Conservation (phyloP, 441 rosid species). For the Brassica balearica region DNA sequence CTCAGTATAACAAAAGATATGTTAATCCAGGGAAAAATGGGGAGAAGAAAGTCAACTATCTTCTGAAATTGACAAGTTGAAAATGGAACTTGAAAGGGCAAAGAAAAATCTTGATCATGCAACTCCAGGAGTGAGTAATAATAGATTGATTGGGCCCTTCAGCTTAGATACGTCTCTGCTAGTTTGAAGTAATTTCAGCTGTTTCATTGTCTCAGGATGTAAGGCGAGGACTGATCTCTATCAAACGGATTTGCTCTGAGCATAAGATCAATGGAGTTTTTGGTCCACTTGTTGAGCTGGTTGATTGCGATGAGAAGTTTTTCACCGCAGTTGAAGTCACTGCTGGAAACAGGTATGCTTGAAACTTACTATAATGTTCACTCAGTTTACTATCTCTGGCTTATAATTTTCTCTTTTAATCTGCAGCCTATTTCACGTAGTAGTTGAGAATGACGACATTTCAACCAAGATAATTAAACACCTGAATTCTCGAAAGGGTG, state of each 20-base stretch:
- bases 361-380: constrained; percentile 4
- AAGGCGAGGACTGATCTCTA: constrained; percentile 90
- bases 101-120: constrained; percentile 98
- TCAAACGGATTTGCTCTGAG: constrained; percentile 71
- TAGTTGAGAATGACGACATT: constrained; percentile 91
- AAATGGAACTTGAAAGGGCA: constrained; percentile 88
- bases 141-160: background rate
- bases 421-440: constrained; percentile 94
- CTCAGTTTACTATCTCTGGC: too few relatives aligned
- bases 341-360: constrained; percentile 89
- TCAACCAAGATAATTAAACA: constrained; percentile 93
- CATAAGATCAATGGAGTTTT: constrained; percentile 72
- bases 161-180: background rate
- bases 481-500: constrained; percentile 90
- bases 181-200: background rate
- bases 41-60: constrained; percentile 84
- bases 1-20: constrained; percentile 25
- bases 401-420: too few relatives aligned
- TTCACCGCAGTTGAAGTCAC: constrained; percentile 99
- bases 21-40: constrained; percentile 75
- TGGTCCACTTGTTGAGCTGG: constrained; percentile 98
- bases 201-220: constrained; percentile 68
- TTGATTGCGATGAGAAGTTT: constrained; percentile 94
- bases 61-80: constrained; percentile 86
- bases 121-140: constrained; percentile 92